Evolutionary conservation across 495 filamentous ascomycete species (phyloP), one percentile per base, ranked within the genome.

Genomic region (Neurospora terricola): DNA sequence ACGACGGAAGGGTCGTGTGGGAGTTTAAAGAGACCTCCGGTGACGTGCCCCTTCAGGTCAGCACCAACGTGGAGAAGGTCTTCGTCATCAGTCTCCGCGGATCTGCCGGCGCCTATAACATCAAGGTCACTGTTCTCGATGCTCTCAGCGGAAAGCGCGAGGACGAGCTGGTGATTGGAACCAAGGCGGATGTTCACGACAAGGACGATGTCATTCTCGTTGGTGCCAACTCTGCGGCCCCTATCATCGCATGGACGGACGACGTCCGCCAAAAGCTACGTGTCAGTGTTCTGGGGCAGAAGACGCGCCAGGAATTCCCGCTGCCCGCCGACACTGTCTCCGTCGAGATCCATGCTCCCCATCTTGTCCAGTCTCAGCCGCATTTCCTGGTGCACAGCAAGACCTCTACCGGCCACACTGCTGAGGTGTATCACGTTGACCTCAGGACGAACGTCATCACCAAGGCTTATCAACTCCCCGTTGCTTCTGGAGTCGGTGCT

Each of bases 331-430:
- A 87, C 38, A 86, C 94, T 21, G 81, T 89, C 12, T 83, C 87
- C 38, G 89, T 98, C 42, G 85, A 84, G 9, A 81, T 98, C 30
- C 92, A 96, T 79, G 91, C 93, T 16, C 89, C 93, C 6, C 87
- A 88, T 70, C 84, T 90, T 70, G 82, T 90, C 36, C 90, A 90
- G 78, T 90, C 91, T 38, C 83, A 88, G 34, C 85, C 92, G 5
- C 91, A 96, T 84, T 93, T 97, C 81, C 82, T 98, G 54, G 92
- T 98, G 9, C 92, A 97, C 73, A 96, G 87, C 79, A 88, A 90
- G 77, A 93, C 93, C 1, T 81, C 82, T 4, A 86, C 84, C 16
- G 88, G 89, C 18, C 91, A 94, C 77, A 93, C 90, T 85, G 94
- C 92, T 6, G 92, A 96, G 74, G 91, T 97, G 38, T 98, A 90